Conservation (phyloP, 2,329 filamentous ascomycete species). For the Aspergillus hortae region DNA sequence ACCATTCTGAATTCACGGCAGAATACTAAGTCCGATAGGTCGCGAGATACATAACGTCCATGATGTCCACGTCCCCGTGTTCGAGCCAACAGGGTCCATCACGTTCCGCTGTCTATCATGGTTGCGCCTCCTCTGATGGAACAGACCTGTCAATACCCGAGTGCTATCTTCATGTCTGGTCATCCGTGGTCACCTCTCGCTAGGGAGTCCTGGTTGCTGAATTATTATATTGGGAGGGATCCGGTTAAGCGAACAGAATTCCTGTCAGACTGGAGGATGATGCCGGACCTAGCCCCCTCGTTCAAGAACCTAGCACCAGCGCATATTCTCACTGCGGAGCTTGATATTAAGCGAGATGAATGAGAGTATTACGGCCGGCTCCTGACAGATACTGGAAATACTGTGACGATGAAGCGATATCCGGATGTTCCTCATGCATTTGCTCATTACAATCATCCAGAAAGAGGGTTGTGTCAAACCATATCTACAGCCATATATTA, state of each 20-base stretch:
- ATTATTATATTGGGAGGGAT: conserved; percentile 29
- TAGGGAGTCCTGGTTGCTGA: conserved; percentile 31
- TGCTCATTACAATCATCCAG: conserved; percentile 2
- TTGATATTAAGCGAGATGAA: conserved; percentile 35
- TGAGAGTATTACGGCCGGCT: conserved; percentile 25
- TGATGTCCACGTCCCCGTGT: conserved; percentile 21
- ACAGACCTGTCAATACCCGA: conserved; percentile 22
- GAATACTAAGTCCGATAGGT: conserved; percentile 3
- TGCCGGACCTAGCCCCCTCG: conserved; percentile 22
- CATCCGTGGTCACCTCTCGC: conserved; percentile 27
- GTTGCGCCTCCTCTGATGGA: conserved; percentile 4
- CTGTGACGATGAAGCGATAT: conserved; percentile 25
- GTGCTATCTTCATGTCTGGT: conserved; percentile 20
- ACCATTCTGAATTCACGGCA: not conserved
- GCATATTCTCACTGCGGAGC: conserved; percentile 34
- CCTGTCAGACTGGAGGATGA: conserved; percentile 16
- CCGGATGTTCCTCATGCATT: conserved; percentile 29
- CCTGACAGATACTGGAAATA: conserved; percentile 20
- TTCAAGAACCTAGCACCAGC: conserved; percentile 25
- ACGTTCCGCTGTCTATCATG: conserved; percentile 10
- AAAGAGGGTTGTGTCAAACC: not conserved
- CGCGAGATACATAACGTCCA: conserved; percentile 14
- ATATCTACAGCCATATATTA: too few relatives aligned
- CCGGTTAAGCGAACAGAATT: conserved; percentile 4
- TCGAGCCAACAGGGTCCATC: conserved; percentile 16